Evolutionary conservation across 768 basidiomycete species (phyloP), one percentile per base, ranked within the genome.

Genomic region (Boletus tomentosulus): DNA sequence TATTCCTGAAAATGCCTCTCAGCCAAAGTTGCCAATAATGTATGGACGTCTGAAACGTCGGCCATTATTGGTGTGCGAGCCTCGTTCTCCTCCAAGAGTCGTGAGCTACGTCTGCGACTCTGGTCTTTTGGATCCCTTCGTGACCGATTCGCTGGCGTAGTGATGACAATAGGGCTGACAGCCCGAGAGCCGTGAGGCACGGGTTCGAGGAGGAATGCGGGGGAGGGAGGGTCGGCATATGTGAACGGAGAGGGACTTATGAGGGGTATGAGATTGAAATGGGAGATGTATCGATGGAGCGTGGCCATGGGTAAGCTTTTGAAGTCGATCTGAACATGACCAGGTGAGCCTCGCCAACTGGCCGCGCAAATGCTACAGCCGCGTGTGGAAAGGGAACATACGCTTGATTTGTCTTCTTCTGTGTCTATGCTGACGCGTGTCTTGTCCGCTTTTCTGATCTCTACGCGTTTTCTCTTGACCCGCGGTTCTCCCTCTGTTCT

Each of bases 401-500:
- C 78, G 55, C 63, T 58, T 42, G 67, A 68, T 35, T 61, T 66
- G 15, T 67, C 62, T 28, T 65, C 58, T 3, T 69, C 70, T 31
- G 48, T 46, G 47, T 71, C 70, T 8, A 66, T 62, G 53, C 69
- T 73, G 35, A 69, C 64, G 50, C 71, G 74, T 24, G 64, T 48
- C 33, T 83, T 83, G 15, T 67, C 63, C 33, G 73, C 75, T 30
- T 64, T 62, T 52, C 63, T 60, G 28, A 67, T 58, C 34, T 87
- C 87, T 35, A 80, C 74, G 59, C 86, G 79, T 71, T 89, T 91
- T 61, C 89, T 73, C 70, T 92, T 90, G 50, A 77, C 75, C 46
- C 88, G 76, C 15, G 85, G 82, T 59, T 90, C 89, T n/a, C 85
- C 86, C 8, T 89, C 87, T 25, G 73, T 77, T 62, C 82, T 81